These are phyloP conservation scores for Ustilago xerochloae DNA, from an alignment of 1,284 basidiomycete species.

Conservation along the genomic window DNA sequence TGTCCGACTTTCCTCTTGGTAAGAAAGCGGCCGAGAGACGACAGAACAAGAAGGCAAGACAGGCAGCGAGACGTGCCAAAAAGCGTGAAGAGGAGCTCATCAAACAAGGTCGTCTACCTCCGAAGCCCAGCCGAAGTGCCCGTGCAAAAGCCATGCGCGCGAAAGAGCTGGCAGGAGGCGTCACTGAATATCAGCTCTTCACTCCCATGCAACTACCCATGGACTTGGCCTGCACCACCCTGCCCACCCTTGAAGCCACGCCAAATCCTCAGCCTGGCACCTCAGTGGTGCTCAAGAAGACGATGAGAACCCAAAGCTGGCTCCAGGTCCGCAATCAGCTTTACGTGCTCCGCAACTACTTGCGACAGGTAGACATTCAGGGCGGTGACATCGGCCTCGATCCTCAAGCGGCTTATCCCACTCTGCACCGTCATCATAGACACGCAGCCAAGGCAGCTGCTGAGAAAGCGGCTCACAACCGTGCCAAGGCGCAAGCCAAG, in stretches of 20 bases:
- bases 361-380: conserved; percentile 56
- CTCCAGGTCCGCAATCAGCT: conserved; percentile 51
- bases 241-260: conserved; percentile 34
- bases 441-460: conserved; percentile 16
- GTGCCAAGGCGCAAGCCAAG: conserved; percentile 6
- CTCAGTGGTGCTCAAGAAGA: conserved; percentile 29
- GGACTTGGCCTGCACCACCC: conserved; percentile 26
- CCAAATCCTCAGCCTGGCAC: conserved; percentile 24
- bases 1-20: conserved; percentile 42
- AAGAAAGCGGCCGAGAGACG: conserved; percentile 33
- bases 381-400: conserved; percentile 60
- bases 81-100: conserved; percentile 48
- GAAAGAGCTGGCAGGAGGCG: conserved; percentile 61
- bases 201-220: conserved; percentile 58
- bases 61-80: conserved; percentile 45
- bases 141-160: conserved; percentile 61
- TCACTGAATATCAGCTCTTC: conserved; percentile 65
- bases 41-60: conserved; percentile 35
- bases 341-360: conserved; percentile 57
- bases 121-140: conserved; percentile 61
- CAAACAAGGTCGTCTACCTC: conserved; percentile 42
- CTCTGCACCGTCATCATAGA: conserved; percentile 21
- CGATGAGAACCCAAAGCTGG: conserved; percentile 46
- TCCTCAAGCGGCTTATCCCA: conserved; percentile 25
- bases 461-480: conserved; percentile 13